Conservation (phyloP, 371 early-diverging fungal genomes). For the Quaeritorhiza haematococci region DNA sequence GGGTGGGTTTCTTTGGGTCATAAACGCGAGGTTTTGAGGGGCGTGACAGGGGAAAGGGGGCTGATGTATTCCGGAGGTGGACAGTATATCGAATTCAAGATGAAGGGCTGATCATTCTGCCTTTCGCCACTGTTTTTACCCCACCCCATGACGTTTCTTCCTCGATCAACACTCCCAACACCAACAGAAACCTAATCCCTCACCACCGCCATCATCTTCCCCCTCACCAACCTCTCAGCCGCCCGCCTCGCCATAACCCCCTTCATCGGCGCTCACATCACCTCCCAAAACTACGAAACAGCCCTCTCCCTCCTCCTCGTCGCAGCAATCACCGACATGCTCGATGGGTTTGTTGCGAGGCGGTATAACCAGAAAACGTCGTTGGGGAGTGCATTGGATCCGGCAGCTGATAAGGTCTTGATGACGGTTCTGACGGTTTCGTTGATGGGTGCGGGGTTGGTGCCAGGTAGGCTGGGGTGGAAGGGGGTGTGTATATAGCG, state of each 20-base stretch:
- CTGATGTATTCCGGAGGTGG: too few species aligned
- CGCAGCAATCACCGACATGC: slow-evolving; percentile 81
- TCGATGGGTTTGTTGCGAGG: slow-evolving; percentile 92
- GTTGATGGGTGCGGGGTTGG: slow-evolving; percentile 62
- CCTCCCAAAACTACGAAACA: slow-evolving; percentile 58
- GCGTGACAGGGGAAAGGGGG: too few species aligned
- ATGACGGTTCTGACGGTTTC: slow-evolving; percentile 88
- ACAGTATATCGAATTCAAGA: too few species aligned
- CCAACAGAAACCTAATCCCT: too few species aligned
- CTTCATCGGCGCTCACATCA: slow-evolving; percentile 80
- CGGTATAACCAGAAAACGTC: slow-evolving; percentile 78
- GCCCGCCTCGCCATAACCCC: slow-evolving; percentile 71
- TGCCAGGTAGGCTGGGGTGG: slow-evolving; percentile 62
- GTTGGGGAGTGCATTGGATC: slow-evolving; percentile 89
- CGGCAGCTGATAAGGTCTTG: slow-evolving; percentile 92
- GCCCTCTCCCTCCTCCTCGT: slow-evolving; percentile 69
- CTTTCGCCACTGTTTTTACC: too few species aligned
- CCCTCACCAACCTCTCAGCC: slow-evolving; percentile 78
- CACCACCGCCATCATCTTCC: too few species aligned
- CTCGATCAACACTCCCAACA: too few species aligned
- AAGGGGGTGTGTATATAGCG: neutral
- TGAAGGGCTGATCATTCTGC: too few species aligned
- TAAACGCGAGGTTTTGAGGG: too few species aligned
- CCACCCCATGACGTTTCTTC: too few species aligned
- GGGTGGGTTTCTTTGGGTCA: too few species aligned